Evolutionary conservation across 179 eudicot genomes (phyloP), one percentile per base, ranked within the genome.

Genomic region (Corrigiola litoralis): DNA sequence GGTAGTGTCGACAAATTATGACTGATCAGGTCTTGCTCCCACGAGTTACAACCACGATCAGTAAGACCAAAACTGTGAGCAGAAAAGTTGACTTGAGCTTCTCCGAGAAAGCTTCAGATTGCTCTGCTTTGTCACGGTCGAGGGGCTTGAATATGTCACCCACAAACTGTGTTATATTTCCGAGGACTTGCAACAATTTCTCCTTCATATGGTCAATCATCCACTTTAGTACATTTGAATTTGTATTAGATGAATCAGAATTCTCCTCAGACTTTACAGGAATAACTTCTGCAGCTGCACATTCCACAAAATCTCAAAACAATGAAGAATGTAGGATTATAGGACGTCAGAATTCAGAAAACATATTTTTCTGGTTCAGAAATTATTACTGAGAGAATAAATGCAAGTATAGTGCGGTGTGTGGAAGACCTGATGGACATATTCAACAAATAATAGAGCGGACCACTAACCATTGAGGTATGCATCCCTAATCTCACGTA

Each of bases 401-500:
- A 56, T 29, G 27, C 16, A 36, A 4, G 2, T 21, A 21, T 13
- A 36, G 6, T 5, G 16, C 1, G 14, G 6, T 13, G 7, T 6
- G 25, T 14, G 12, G 29, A 33, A 56, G 2, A 56, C 13, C n/a
- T 12, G 34, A 11, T 7, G 2, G 21, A 9, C 10, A 4, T 7
- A 11, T 38, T 40, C 11, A 17, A 17, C n/a, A 21, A 51, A n/a
- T 10, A 4, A 25, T 25, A 6, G 38, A 16, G 40, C 8, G 13
- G 20, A 23, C 64, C 31, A 77, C 82, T 59, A 67, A 92, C 98
- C 98, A 77, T 66, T 58, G 42, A 54, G 32, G 33, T 83, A 67
- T 33, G 91, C 84, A 33, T 80, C 81, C 61, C 90, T 81, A 52
- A 92, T 73, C 84, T 92, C 92, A 28, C 77, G 85, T 11, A 92